phyloP scores from a whole-genome alignment of 345 rosid genomes.

The Heritiera fomes region DNA sequence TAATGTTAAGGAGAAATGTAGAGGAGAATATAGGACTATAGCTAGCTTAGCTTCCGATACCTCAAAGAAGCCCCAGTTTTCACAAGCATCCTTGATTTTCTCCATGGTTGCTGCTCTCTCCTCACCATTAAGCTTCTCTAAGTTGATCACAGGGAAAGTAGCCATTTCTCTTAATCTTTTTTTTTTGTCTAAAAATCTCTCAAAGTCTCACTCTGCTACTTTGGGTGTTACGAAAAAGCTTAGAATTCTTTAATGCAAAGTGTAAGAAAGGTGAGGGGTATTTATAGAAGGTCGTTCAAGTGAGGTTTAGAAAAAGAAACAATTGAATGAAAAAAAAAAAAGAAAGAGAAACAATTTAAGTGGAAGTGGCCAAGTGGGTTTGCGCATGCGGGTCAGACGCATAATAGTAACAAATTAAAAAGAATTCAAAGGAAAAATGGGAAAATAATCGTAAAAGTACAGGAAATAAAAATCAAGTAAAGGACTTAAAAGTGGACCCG shows the following conservation, averaged over 20 bases:
- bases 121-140: slow-evolving; percentile 67
- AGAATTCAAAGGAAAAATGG: too few relatives aligned
- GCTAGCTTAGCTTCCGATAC: slow-evolving; percentile 33
- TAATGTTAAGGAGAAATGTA: not conserved
- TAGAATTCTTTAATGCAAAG: slow-evolving; percentile 13
- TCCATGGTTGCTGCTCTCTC: slow-evolving; percentile 61
- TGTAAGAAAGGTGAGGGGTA: not conserved
- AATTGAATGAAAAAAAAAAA: too few relatives aligned
- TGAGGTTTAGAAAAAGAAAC: too few relatives aligned
- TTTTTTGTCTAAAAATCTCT: not conserved
- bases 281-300: too few relatives aligned
- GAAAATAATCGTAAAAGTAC: not conserved
- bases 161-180: slow-evolving; percentile 41
- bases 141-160: slow-evolving; percentile 64
- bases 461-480: not conserved
- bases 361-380: too few relatives aligned
- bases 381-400: too few relatives aligned
- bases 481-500: not conserved
- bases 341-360: too few relatives aligned
- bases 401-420: too few relatives aligned
- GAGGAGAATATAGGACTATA: too few relatives aligned
- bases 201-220: not conserved
- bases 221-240: not conserved
- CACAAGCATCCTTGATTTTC: slow-evolving; percentile 88
- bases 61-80: slow-evolving; percentile 99